These are phyloP conservation scores for Ogataea nitratoaversa DNA, from an alignment of 805 yeast species.

Conservation along the genomic window DNA sequence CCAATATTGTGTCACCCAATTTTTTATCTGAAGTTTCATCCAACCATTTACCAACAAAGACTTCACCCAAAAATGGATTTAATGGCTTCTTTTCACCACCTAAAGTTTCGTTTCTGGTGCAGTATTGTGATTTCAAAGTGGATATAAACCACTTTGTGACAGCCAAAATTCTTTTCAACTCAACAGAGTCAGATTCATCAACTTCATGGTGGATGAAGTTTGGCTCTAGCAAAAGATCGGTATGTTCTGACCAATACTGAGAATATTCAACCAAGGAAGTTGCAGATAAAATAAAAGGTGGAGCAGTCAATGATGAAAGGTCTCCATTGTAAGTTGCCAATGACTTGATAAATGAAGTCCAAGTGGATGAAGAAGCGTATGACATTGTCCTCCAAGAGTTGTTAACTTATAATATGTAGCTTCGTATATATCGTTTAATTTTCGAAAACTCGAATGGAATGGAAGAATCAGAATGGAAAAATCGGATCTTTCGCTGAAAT, in stretches of 20 bases:
- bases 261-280: conserved; percentile 87
- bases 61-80: conserved; percentile 94
- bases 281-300: conserved; percentile 92
- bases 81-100: conserved; percentile 97
- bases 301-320: conserved; percentile 90
- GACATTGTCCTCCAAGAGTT: not conserved
- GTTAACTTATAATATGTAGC: too few relatives aligned
- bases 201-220: conserved; percentile 39
- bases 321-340: conserved; percentile 93
- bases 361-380: conserved; percentile 41
- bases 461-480: not conserved
- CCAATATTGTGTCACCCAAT: conserved; percentile 70
- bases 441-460: too few relatives aligned
- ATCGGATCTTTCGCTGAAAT: too few relatives aligned
- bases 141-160: conserved; percentile 91
- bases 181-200: conserved; percentile 43
- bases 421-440: not conserved
- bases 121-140: conserved; percentile 88
- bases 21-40: conserved; percentile 44
- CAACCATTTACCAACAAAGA: conserved; percentile 86
- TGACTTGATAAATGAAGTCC: conserved; percentile 89
- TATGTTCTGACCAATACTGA: conserved; percentile 94
- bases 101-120: conserved; percentile 84
- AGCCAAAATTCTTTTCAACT: conserved; percentile 66
- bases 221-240: conserved; percentile 76